Base-by-base conservation (phyloP, 1,139 yeast species). In the Magnusiomyces ingens region DNA sequence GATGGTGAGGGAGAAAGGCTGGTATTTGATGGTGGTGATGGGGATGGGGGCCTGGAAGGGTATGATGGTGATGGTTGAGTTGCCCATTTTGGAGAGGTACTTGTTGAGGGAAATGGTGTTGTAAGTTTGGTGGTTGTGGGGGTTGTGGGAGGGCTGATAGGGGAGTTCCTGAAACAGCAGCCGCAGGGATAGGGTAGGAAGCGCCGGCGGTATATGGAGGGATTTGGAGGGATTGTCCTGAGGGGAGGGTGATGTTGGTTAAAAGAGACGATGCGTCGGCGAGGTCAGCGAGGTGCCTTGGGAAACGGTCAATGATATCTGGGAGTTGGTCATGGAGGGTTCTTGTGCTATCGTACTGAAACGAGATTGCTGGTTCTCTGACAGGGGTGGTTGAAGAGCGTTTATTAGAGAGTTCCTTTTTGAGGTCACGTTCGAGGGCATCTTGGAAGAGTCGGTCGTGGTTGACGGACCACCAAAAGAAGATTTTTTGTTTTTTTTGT, bases 401-500 rank as follows among this genome's bases (percentile, higher is more conserved):
- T 43, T 66, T 66, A 41, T 66, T 67, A 42, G 62, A 56, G 19
- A 67, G 60, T 51, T 91, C 97, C 64, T 88, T 84, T 68, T 90
- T 90, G 66, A 91, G 72, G 65, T 93, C 99, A 62, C 99, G 75
- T 69, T 91, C 98, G 53, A 93, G 72, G 0, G 98, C 98, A 69
- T 93, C 99, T 2, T 93, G 83, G 78, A 93, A 91, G 51, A 93
- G 72, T 64, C 87, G 84, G 67, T 93, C 97, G 70, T 93, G 98
- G 45, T 94, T 93, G 6, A 93, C 98, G 65, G 91, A 85, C 68
- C 87, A 91, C 99, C 99, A 93, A 68, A 85, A 90, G 67, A 93
- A 93, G 43, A 93, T 98, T 67, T 93, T 93, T 67, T 93, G 99
- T 67, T 93, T 93, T 75, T 93, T 93, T 65, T 93, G 98, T 1